Evolutionary conservation across 2,329 filamentous ascomycete species (phyloP), one percentile per base, ranked within the genome.

Genomic region (Xylaria sp.): DNA sequence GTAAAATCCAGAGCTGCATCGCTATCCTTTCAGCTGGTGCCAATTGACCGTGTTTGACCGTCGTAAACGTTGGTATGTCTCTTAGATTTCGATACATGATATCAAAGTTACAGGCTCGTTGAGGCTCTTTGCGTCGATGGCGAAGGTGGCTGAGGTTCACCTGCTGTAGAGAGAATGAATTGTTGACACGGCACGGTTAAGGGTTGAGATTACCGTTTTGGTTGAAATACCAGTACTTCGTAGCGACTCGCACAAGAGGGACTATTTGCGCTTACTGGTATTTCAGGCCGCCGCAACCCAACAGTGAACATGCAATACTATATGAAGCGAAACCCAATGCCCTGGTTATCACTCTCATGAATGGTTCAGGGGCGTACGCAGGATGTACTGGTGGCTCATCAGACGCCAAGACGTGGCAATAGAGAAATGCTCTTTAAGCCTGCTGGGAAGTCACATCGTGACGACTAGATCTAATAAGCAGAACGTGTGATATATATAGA

Each of bases 391-490:
- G 32, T 62, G 59, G 65, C 65, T 63, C 25, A 61, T 57, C 56
- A 65, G 56, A 65, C 50, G 61, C 46, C 66, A 68, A 68, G 65
- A 34, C 48, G 34, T 65, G 28, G 32, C 50, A 55, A 39, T 56
- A 51, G 13, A 37, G 3, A 39, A 41, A 48, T 39, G 32, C 51
- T 48, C 46, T 37, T 23, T 20, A 48, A 39, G 28, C 20, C 20
- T 32, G 25, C 34, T 44, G 46, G 34, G 28, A 15, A 10, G 15
- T 59, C 32, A 39, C 13, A 20, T 20, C 56, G 44, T 52, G 7
- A 41, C 54, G 48, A 39, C 56, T 39, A 5, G 23, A 46, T 28
- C 3, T 32, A 32, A 10, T 48, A 20, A 44, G 15, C 13, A 41
- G 7, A 48, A 39, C 6, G 7, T 37, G 34, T 34, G 57, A 15